Conservation (phyloP, 495 filamentous ascomycete species). For the Penicillium bovifimosum region DNA sequence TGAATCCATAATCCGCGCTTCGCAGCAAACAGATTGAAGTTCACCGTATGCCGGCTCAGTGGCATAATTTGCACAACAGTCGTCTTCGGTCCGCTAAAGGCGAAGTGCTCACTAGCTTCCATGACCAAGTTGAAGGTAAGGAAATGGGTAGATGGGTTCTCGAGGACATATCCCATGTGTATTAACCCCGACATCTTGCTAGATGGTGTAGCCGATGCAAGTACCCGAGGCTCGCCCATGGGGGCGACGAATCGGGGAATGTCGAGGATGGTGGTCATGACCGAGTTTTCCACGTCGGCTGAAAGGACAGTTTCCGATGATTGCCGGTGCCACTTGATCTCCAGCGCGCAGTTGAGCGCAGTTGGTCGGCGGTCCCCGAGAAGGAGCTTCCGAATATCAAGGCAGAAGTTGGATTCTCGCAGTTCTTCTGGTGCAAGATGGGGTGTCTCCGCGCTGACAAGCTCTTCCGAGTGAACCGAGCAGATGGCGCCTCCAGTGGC, state of each 20-base stretch:
- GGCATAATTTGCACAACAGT: slow-evolving; percentile 72
- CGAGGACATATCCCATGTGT: slow-evolving; percentile 65
- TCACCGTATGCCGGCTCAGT: slow-evolving; percentile 61
- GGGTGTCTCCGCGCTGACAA: slow-evolving; percentile 26
- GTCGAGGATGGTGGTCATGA: slow-evolving; percentile 52
- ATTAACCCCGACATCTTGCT: slow-evolving; percentile 38
- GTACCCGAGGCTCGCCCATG: slow-evolving; percentile 79
- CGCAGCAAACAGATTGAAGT: slow-evolving; percentile 61
- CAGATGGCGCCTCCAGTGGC: slow-evolving; percentile 51
- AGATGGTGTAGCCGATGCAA: slow-evolving; percentile 56
- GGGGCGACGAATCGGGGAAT: slow-evolving; percentile 76
- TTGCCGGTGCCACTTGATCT: slow-evolving; percentile 67
- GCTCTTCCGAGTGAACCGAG: slow-evolving; percentile 35
- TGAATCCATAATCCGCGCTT: slow-evolving; percentile 63
- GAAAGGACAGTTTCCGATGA: slow-evolving; percentile 9
- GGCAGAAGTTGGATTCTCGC: slow-evolving; percentile 61
- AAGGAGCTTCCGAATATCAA: slow-evolving; percentile 64
- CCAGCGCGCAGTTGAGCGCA: slow-evolving; percentile 66
- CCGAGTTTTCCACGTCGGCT: slow-evolving; percentile 9
- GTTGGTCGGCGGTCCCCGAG: slow-evolving; percentile 75
- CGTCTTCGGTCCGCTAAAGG: slow-evolving; percentile 84
- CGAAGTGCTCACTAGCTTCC: slow-evolving; percentile 89
- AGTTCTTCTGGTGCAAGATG: slow-evolving; percentile 58
- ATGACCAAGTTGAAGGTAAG: slow-evolving; percentile 86
- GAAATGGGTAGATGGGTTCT: slow-evolving; percentile 92